Conservation (phyloP, 352 stramenopile genomes). For the Phytophthora pseudosyringae region DNA sequence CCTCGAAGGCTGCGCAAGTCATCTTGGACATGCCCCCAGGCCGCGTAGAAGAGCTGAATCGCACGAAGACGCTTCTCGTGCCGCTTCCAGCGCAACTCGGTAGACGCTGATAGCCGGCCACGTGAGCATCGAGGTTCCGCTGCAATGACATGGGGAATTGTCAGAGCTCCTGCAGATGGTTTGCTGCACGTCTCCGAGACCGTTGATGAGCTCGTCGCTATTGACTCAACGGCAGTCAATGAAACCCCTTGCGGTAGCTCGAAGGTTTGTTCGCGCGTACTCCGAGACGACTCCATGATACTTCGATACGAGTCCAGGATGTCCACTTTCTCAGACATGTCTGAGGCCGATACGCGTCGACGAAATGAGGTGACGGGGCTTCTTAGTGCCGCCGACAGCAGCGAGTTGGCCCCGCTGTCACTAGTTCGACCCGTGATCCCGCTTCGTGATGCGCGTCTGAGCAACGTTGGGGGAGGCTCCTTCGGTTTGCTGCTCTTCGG, state of each 20-base stretch:
- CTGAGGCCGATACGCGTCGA: constrained; percentile 15
- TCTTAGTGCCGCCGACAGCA: constrained; percentile 14
- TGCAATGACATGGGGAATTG: constrained; percentile 6
- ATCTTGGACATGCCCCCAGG: constrained; percentile 30
- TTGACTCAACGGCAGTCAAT: neutral
- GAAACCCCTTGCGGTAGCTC: neutral
- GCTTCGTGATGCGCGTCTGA: constrained; percentile 1
- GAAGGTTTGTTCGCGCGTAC: constrained; percentile 6
- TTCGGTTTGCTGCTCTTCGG: constrained; percentile 3
- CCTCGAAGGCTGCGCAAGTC: constrained; percentile 15
- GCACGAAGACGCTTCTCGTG: constrained; percentile 54
- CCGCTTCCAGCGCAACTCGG: constrained; percentile 45
- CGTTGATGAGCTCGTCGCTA: too few relatives aligned
- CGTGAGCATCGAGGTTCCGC: neutral
- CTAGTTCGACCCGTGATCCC: neutral
- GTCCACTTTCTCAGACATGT: constrained; percentile 18
- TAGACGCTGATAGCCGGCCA: constrained; percentile 28
- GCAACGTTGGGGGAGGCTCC: neutral
- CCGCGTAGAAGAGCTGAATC: constrained; percentile 42
- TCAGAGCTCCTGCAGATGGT: neutral
- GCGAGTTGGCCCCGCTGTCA: neutral
- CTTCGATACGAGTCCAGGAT: constrained; percentile 18
- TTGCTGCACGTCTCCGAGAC: neutral
- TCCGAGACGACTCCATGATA: constrained; percentile 18
- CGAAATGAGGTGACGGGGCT: constrained; percentile 15